Evolutionary conservation across 163 green algal species (phyloP), one percentile per base, ranked within the genome.

Genomic region (Scenedesmus sp.): DNA sequence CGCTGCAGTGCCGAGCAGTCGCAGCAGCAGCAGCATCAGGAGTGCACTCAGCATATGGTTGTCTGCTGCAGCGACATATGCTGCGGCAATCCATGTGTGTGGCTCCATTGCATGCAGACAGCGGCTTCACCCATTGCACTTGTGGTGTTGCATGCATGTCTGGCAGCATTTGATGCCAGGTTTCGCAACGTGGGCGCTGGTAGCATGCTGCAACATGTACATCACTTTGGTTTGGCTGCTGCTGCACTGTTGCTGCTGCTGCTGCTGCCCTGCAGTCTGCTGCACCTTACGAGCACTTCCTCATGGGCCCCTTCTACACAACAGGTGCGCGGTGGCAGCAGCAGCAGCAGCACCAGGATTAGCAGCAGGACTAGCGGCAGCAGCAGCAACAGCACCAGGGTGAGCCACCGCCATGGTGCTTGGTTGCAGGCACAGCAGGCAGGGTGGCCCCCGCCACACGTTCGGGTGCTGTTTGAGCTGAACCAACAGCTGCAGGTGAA

Each of bases 261-360:
- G 26, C 6, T 42, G 44, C 24, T 3, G 30, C 40, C 30, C 65
- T 76, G 65, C 65, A 76, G 65, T 76, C 65, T 76, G 26, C 22
- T 18, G 2, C 42, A 0, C 44, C 70, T 26, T 46, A 83, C n/a
- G 68, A 89, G 46, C 88, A 85, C 88, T 92, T 72, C 88, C 68
- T 92, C 59, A 85, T 92, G 88, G 88, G 88, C 3, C 81, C 65
- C 65, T 85, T 81, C 88, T 92, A 92, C 88, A 89, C 81, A 33
- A 78, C 72, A 35, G 65, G 65, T 76, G 26, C 0, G 76, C 76
- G n/a, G 18, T 76, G 26, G 1, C 24, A 37, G 79, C 40, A 37
- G 61, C 61, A 73, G 61, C 61, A 73, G 61, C 61, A 73, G 61
- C 61, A 35, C 3, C 61, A 35, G 61, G 24, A 35, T 26, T 30